Evolutionary conservation across 2,329 filamentous ascomycete species (phyloP).

Genomic region (Chalaropsis thielavioides): DNA sequence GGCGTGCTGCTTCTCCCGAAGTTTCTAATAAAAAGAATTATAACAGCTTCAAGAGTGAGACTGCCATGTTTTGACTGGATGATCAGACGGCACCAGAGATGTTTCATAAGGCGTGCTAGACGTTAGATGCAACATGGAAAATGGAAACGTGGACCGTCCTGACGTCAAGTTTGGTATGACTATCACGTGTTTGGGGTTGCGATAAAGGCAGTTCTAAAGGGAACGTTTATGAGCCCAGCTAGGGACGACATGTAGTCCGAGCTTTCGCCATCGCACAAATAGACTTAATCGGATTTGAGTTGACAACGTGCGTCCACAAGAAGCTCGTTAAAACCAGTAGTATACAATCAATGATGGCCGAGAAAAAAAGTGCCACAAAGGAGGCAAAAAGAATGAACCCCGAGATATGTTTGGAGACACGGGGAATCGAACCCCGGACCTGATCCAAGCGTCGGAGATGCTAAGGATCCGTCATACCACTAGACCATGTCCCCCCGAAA

Average conservation of each 20-base stretch:
- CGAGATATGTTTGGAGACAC: slow-evolving; percentile 12
- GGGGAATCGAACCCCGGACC: slow-evolving; percentile 17
- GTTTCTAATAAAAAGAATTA: background rate
- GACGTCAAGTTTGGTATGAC: background rate
- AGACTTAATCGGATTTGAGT: background rate
- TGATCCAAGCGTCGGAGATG: slow-evolving; percentile 11
- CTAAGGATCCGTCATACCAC: slow-evolving; percentile 18
- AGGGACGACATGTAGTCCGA: background rate
- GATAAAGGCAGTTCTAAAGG: background rate
- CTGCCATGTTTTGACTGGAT: background rate
- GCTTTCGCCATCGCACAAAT: background rate
- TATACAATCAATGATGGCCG: no score
- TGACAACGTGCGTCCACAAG: background rate
- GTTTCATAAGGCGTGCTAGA: background rate
- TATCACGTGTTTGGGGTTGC: background rate
- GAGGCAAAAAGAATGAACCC: background rate
- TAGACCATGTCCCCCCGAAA: slow-evolving; percentile 6
- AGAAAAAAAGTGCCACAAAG: background rate
- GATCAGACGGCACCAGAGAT: background rate
- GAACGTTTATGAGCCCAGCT: background rate
- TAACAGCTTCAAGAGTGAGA: background rate
- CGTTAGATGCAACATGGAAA: background rate
- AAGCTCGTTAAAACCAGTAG: no score
- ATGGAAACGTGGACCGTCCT: background rate
- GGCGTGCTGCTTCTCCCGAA: background rate